Evolutionary conservation across 2,329 filamentous ascomycete species (phyloP), one percentile per base, ranked within the genome.

Genomic region (Xylaria sp.): DNA sequence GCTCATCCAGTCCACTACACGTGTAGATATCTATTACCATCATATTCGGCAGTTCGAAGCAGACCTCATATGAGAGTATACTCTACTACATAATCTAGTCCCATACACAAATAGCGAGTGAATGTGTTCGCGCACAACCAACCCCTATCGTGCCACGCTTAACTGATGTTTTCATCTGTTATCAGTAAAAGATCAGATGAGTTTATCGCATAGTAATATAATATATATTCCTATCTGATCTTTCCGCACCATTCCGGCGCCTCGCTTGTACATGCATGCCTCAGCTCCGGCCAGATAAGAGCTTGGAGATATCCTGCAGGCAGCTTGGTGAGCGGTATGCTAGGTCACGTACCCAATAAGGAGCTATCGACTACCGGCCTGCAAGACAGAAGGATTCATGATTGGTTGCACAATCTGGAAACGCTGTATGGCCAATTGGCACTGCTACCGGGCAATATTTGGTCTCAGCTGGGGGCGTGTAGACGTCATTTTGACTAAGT

Each of bases 401-500:
- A 13, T 9, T 25, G 25, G 51, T 54, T 54, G 18, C 51, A 54
- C 51, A 18, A 58, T 58, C 3, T 44, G 20, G 5, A 23, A 46
- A 58, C 4, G 39, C 37, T 6, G 2, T 44, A 13, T 18, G 37
- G 23, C 39, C 48, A 63, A 63, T 54, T 28, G 18, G 34, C 50
- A 15, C 48, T 32, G n/a, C 9, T 59, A 20, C 23, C 13, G 18
- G 52, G n/a, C 8, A 15, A 9, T 25, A 25, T 41, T 57, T 57
- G 20, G 23, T 15, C 32, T 41, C n/a, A 23, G 41, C 56, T 59
- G 32, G 20, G 51, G 37, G 13, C 12, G 46, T 51, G 32, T 63
- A 58, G 67, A 69, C 67, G 67, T 69, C 67, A 69, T 66, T 50
- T 23, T 13, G 37, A 37, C 44, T 68, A 23, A 51, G 20, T 65